phyloP scores from a whole-genome alignment of 352 stramenopile genomes.

The Lagenidium giganteum region DNA sequence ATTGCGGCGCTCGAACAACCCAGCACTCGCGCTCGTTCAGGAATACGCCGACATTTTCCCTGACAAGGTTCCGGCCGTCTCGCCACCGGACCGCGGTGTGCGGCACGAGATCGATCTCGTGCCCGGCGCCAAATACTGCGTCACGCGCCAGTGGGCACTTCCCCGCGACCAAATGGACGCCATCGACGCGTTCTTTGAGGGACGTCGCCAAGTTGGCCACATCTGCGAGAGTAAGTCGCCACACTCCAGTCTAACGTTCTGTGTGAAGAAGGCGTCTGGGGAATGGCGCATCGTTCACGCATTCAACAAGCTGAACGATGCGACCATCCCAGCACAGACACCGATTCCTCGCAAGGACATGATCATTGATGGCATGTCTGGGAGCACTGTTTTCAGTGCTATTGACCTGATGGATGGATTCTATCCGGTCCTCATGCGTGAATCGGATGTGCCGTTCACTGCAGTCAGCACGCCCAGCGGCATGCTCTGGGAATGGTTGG shows the following conservation, averaged over 20 bases:
- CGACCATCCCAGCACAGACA: conserved; percentile 10
- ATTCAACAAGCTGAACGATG: conserved; percentile 10
- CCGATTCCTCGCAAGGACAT: conserved; percentile 15
- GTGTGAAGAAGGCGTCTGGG: conserved; percentile 12
- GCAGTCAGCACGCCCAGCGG: conserved; percentile 14
- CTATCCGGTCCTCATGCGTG: conserved; percentile 13
- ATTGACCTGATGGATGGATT: conserved; percentile 15
- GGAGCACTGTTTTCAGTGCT: conserved; percentile 8
- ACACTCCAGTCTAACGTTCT: conserved; percentile 5
- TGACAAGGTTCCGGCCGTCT: too few species aligned
- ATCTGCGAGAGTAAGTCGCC: neutral
- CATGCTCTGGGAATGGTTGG: conserved; percentile 21
- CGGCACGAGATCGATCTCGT: conserved; percentile 3
- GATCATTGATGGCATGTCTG: conserved; percentile 10
- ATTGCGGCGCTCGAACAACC: too few species aligned
- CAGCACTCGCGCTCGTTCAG: too few species aligned
- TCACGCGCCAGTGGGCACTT: conserved; percentile 1
- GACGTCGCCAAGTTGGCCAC: neutral
- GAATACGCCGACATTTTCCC: too few species aligned
- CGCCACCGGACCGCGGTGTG: neutral
- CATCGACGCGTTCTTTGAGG: conserved; percentile 5
- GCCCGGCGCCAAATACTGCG: neutral
- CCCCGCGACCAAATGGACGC: neutral
- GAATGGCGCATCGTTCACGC: conserved; percentile 13
- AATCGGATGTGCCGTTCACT: conserved; percentile 7